phyloP scores from a whole-genome alignment of 164 flowering plant genomes.

The Magnolia sinica region DNA sequence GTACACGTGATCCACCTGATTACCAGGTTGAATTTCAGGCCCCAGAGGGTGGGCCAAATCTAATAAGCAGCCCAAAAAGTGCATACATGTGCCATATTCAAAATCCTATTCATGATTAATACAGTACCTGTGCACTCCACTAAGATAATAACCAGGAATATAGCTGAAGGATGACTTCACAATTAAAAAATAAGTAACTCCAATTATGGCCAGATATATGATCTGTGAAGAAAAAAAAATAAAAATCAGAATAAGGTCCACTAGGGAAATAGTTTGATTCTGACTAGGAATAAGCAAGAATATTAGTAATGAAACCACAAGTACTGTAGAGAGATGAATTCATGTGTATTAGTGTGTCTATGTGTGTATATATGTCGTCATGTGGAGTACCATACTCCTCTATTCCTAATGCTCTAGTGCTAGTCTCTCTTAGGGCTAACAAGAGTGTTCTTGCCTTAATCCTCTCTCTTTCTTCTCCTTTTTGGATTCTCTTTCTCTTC shows the following conservation, averaged over 20 bases:
- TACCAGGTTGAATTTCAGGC: background rate
- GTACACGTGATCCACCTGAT: background rate
- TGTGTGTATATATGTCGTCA: background rate
- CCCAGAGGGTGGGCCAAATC: background rate
- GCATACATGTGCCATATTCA: background rate
- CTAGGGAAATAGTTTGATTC: background rate
- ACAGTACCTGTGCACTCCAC: constrained; percentile 76
- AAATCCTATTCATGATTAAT: background rate
- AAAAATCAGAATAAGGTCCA: background rate
- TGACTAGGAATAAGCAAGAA: too few species aligned
- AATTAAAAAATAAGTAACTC: constrained; percentile 58
- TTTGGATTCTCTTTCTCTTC: too few species aligned
- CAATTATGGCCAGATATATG: constrained; percentile 69
- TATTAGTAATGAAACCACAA: background rate
- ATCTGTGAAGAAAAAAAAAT: constrained; percentile 16
- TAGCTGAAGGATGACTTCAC: constrained; percentile 60
- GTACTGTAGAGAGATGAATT: background rate
- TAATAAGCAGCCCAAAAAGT: background rate
- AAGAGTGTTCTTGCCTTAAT: too few species aligned
- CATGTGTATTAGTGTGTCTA: background rate
- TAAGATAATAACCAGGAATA: constrained; percentile 78
- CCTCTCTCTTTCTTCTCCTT: too few species aligned
- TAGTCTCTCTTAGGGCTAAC: too few species aligned
- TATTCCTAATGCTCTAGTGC: too few species aligned
- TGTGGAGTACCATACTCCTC: too few species aligned